Evolutionary conservation across 1,284 basidiomycete species (phyloP), one percentile per base, ranked within the genome.

Genomic region (Boletus semigastroideus): DNA sequence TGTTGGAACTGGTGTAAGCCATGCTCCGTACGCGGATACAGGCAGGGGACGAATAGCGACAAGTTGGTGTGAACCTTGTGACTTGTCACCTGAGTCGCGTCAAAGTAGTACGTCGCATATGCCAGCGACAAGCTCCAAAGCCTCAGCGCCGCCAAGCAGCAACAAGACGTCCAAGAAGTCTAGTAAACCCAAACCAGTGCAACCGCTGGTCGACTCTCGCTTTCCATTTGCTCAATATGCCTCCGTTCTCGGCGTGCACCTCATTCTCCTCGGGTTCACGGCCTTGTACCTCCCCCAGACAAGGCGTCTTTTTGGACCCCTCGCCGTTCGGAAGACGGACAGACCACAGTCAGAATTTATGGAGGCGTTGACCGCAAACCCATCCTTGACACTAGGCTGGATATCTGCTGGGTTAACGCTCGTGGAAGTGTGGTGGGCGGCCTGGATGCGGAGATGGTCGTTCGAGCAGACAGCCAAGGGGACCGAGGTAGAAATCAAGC

Each of bases 351-450:
- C 82, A 59, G 77, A 78, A 17, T 83, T 88, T 62, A 69, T 92
- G 19, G 80, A 81, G 22, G 73, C 82, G 1, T 67, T 94, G 54
- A 92, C 92, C 2, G 65, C 74, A 14, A 79, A 78, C 59, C 87
- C 90, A 2, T 65, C 73, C 2, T 69, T 72, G 20, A 91, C 90
- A 0, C 68, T 89, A 39, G 61, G 73, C 7, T 90, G 84, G 74
- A 72, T 86, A 41, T 80, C 78, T 46, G 63, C 69, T 0, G 91
- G 90, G 2, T 74, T 78, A 0, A 59, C 70, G 4, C 52, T 90
- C 4, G 67, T 90, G 39, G 82, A 89, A 62, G 69, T 71, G 9
- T 92, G 88, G 86, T 92, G 89, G 87, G 86, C 80, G 2, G 77
- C 78, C 7, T 87, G 82, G 76, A 61, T 90, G 56, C 71, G 78